Base-by-base conservation (phyloP, 331 rosid genomes). In the Quercus lobata region DNA sequence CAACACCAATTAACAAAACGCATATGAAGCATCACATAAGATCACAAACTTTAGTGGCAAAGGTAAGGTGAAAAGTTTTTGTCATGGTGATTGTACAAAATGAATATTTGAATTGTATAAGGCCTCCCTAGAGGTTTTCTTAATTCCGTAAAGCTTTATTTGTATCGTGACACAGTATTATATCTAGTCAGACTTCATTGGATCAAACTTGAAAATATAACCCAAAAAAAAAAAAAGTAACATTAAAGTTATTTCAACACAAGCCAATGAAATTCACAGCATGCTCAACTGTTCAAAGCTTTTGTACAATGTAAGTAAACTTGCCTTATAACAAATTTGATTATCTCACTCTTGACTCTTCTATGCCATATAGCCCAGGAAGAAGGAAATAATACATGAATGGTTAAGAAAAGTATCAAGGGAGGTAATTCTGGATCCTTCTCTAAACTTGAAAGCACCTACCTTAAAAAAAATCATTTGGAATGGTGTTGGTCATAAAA, bases 391-490 rank as follows among this genome's bases (percentile, higher is more conserved):
- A 79, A 30, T 54, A 22, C 44, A 19, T 54, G 77, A 49, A n/a
- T 30, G 61, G 44, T 66, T 32, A 78, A 80, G 71, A 63, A 63
- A 77, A 63, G 75, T 66, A 77, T 34, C 27, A 14, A 74, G 60
- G 55, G 2, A 70, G 60, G 44, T 70, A 55, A 63, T 44, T 49
- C 58, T 16, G 19, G 75, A 14, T 18, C 17, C 60, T 69, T 73
- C 35, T 74, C 18, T 22, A 57, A 41, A 62, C 56, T 54, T 25
- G 55, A 78, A 76, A 73, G 66, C 72, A 71, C 85, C 60, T 80
- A 92, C 98, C 93, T 94, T 92, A 79, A 94, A 92, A 81, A 97
- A 4, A 30, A 30, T 30, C 98, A 88, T 91, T 94, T 66, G 95
- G 52, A 75, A 92, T 78, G 18, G 95, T 83, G 86, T 82, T 92